phyloP scores from a whole-genome alignment of 2,329 filamentous ascomycete genomes.

The Penicillium sp. region DNA sequence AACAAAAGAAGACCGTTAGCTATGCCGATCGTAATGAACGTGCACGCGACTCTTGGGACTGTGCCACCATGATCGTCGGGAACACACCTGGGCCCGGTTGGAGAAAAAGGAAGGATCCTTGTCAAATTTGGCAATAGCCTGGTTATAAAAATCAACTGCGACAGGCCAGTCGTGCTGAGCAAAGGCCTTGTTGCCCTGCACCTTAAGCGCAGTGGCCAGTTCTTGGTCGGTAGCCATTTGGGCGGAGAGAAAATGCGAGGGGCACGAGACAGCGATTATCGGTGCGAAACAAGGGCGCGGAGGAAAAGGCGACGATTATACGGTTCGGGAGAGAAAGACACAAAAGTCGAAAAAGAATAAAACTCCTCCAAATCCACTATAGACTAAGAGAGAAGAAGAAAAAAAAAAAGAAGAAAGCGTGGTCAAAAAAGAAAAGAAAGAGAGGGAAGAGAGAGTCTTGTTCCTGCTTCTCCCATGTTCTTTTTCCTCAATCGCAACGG shows the following conservation, averaged over 20 bases:
- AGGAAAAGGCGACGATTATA: constrained; percentile 2
- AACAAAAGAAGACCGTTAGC: constrained; percentile 4
- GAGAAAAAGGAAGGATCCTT: constrained; percentile 87
- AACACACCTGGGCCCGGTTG: constrained; percentile 84
- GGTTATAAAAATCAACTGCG: constrained; percentile 78
- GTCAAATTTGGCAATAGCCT: constrained; percentile 82
- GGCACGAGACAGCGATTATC: constrained; percentile 31
- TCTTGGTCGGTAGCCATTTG: constrained; percentile 52
- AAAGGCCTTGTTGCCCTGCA: constrained; percentile 93
- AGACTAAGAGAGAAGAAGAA: constrained; percentile 9
- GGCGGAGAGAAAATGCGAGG: constrained; percentile 20
- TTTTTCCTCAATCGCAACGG: constrained; percentile 25
- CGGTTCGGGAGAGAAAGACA: constrained; percentile 10
- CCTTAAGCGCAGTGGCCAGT: constrained; percentile 80
- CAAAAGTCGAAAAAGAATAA: not conserved
- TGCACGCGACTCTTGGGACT: constrained; percentile 10
- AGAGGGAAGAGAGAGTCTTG: constrained; percentile 1
- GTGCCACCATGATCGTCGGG: constrained; percentile 21
- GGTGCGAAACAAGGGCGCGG: constrained; percentile 10
- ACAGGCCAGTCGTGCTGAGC: constrained; percentile 78
- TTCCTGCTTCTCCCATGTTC: constrained; percentile 24
- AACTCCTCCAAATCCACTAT: not conserved
- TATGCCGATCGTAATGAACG: not conserved
- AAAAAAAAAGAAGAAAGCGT: constrained; percentile 1
- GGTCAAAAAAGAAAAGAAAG: constrained; percentile 9